Evolutionary conservation across 192 early-diverging fungal species (phyloP), one percentile per base, ranked within the genome.

Genomic region (Coemansia reversa): DNA sequence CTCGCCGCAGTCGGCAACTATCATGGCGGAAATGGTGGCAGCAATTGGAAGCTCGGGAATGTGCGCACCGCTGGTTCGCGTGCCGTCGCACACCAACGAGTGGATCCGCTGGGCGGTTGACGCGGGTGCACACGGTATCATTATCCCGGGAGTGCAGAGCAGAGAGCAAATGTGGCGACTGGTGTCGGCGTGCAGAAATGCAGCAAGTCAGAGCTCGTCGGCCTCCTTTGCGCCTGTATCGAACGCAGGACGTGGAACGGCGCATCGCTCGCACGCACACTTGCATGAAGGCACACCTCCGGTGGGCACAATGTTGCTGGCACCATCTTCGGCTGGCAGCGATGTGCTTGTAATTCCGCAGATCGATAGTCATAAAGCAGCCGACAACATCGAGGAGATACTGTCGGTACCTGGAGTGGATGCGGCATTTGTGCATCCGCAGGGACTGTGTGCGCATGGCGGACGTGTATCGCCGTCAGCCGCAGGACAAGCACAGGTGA

Each of bases 1-100:
- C 60, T 62, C 54, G 33, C 66, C 56, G 32, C 70, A 69, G 24
- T 49, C 66, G 7, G 70, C 78, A 19, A 68, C 27, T 27, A 39
- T 64, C 14, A 69, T 81, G 70, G 66, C 79, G 6, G 79, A 68
- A 7, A 76, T 76, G 79, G 64, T 81, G 4, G 74, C 66, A 11
- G 74, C 78, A 0, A 62, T 81, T n/a, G 55, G 29, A 29, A 65
- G 62, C 47, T 53, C 63, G 23, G 57, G 64, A 22, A 18, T 39
- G 3, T 81, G 74, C 39, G 55, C 67, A 23, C 45, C 74, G 53
- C 55, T 76, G 4, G 74, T 81, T 8, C 79, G 79, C 19, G 70
- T 81, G 66, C 74, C 79, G 4, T 51, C 66, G 45, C 63, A 59
- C 47, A 63, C 65, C 24, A 55, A 30, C 23, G 74, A 72, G 58